Evolutionary conservation across 257 asterid species (phyloP).

Genomic region (Nicotiana knightiana): DNA sequence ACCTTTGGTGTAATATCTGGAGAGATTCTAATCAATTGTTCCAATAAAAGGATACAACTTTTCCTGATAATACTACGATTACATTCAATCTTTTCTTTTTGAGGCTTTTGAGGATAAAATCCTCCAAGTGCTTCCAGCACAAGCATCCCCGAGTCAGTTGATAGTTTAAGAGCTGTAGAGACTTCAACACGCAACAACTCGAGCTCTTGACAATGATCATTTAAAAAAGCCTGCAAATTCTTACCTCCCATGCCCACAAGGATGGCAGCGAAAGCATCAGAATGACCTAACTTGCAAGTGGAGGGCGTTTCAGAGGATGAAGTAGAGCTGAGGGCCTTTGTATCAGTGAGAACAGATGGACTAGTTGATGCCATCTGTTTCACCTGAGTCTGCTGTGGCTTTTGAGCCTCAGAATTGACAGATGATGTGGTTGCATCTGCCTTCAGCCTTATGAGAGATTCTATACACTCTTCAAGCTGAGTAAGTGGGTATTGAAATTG

Average conservation of each 20-base stretch:
- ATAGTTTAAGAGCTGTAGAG: conserved; percentile 1
- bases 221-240: background rate
- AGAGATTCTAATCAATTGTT: conserved; percentile 1
- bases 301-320: too few species aligned
- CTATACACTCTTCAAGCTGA: too few species aligned
- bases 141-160: conserved; percentile 1
- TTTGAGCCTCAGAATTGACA: too few species aligned
- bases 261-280: too few species aligned
- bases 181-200: background rate
- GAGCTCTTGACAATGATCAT: background rate
- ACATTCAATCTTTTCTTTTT: background rate
- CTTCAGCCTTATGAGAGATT: too few species aligned
- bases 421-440: too few species aligned
- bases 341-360: too few species aligned
- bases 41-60: conserved; percentile 9
- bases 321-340: too few species aligned
- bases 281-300: too few species aligned
- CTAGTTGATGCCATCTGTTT: too few species aligned
- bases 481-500: too few species aligned
- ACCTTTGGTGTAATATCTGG: conserved; percentile 1
- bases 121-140: conserved; percentile 10
- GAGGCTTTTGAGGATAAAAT: background rate
- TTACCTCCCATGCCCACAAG: conserved; percentile 1
- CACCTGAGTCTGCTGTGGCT: too few species aligned
- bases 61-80: background rate